phyloP scores from a whole-genome alignment of 148 eudicot species.

The Fallopia convolvulus region DNA sequence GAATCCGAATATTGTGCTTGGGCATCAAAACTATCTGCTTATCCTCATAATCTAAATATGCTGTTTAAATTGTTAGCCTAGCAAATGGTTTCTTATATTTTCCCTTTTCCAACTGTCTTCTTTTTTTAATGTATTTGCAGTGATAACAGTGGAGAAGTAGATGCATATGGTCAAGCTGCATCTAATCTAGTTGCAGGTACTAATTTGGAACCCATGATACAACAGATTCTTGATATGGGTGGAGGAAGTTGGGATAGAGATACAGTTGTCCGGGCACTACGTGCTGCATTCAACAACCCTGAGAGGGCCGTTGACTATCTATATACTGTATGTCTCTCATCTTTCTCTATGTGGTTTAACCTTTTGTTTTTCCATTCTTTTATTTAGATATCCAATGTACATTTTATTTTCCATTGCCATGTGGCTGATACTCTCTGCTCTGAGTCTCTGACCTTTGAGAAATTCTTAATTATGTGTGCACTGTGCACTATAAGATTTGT shows the following conservation, averaged over 20 bases:
- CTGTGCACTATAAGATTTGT: not conserved
- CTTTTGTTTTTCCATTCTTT: not conserved
- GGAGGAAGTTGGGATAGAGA: constrained; percentile 94
- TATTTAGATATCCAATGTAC: not conserved
- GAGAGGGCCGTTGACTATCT: constrained; percentile 92
- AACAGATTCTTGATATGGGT: constrained; percentile 89
- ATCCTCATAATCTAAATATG: not conserved
- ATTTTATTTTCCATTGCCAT: not conserved
- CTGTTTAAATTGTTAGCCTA: not conserved
- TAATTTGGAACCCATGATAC: constrained; percentile 54
- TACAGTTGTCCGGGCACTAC: constrained; percentile 73
- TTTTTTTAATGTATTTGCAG: not conserved
- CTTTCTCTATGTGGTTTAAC: not conserved
- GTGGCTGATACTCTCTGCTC: not conserved
- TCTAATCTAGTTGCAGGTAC: constrained; percentile 81
- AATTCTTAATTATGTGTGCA: not conserved
- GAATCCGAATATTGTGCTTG: not conserved
- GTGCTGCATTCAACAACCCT: constrained; percentile 88
- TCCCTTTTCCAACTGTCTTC: not conserved
- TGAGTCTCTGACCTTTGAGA: not conserved
- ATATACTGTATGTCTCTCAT: constrained; percentile 52
- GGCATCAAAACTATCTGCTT: not conserved
- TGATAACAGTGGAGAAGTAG: constrained; percentile 26
- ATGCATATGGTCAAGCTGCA: constrained; percentile 79
- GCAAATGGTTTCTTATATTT: not conserved